A percentile compares a stretch with the other conserved stretches of the same genome.
phyloP scores from a whole-genome alignment of 306 rosid genomes.

The Dalbergia cultrata region DNA sequence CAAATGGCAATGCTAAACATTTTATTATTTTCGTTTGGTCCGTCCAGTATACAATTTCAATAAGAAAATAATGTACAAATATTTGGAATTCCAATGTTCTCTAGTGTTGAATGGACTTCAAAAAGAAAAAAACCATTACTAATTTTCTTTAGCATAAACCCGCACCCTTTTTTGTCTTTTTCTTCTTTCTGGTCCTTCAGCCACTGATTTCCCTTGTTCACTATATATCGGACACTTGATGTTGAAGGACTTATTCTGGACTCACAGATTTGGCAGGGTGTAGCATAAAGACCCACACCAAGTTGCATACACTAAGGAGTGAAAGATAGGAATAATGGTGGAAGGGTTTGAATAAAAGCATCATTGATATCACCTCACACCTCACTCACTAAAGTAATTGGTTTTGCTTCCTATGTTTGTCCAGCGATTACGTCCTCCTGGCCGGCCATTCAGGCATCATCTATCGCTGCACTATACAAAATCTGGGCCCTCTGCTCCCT shows the following conservation, averaged over 20 bases:
- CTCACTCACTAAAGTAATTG: background rate
- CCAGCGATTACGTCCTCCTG: conserved; percentile 1
- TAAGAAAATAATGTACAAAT: background rate
- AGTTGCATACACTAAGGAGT: conserved; percentile 32
- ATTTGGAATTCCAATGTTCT: background rate
- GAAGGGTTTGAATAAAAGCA: conserved; percentile 55
- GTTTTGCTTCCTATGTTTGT: conserved; percentile 39
- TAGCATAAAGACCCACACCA: conserved; percentile 36
- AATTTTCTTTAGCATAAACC: background rate
- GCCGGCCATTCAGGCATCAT: conserved; percentile 24
- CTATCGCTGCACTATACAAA: background rate
- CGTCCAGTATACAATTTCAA: background rate
- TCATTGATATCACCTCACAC: conserved; percentile 27
- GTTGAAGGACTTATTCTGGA: conserved; percentile 31
- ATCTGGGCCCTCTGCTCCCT: conserved; percentile 11
- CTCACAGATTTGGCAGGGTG: conserved; percentile 18
- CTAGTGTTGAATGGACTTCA: too few relatives aligned
- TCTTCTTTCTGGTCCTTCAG: background rate
- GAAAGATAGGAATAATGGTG: conserved; percentile 34
- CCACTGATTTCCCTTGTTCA: background rate
- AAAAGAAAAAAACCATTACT: too few relatives aligned
- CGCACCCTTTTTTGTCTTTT: background rate
- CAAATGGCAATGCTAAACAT: too few relatives aligned
- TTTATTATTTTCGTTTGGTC: background rate
- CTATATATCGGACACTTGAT: conserved; percentile 6